Evolutionary conservation across 331 rosid species (phyloP), one percentile per base, ranked within the genome.

Genomic region (Malus hybrid): DNA sequence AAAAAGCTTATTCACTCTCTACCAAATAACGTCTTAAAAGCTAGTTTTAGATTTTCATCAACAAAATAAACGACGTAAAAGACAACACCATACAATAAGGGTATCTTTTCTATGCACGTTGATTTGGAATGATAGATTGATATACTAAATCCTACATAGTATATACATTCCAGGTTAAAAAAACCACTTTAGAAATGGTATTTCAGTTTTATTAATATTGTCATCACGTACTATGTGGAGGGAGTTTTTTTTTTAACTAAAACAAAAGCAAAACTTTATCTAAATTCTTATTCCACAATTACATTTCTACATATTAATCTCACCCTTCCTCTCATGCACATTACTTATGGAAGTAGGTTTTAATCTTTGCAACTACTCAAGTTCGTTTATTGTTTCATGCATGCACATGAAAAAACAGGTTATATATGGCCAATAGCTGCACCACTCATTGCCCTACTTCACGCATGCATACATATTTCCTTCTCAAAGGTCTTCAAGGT

Each of bases 211-310:
- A 10, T 24, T 22, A 24, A 60, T 60, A 60, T 10, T 5, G 5
- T 11, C 19, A 60, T 28, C 33, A 6, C 4, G 5, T 60, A 60
- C 31, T 10, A 20, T 59, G 64, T 22, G 32, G 15, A 24, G 13
- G 6, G 27, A 60, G 5, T 6, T 9, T 33, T 33, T 33, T 24
- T 59, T n/a, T 62, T 27, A 22, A 39, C 36, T 32, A 33, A 56
- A 59, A 36, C n/a, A 33, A 0, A 57, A 34, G 4, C 66, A 56
- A 4, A 22, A 56, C 15, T 5, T 60, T 42, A 72, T 61, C 13
- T 3, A 66, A 55, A 71, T 36, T 72, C 68, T 39, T 72, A 72
- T 72, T 72, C 76, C 76, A 72, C 18, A 1, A 5, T 72, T 57
- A 72, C 76, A 36, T 22, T 13, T 9, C 27, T 57, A 34, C 60